Conservation (phyloP, 768 basidiomycete species). For the Tylopilus balloui region DNA sequence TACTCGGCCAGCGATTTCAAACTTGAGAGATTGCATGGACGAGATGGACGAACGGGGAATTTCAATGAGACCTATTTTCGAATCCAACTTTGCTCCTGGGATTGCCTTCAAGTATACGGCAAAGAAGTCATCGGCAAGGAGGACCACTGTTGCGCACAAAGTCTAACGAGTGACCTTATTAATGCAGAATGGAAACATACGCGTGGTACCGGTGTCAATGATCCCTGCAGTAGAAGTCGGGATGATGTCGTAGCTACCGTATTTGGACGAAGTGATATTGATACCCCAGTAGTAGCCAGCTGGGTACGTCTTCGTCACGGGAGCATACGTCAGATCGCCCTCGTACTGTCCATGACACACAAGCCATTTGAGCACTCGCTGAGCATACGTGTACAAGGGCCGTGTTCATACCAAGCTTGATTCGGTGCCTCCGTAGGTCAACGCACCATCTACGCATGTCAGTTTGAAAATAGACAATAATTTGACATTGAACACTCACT, state of each 20-base stretch:
- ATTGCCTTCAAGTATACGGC: slow-evolving; percentile 10
- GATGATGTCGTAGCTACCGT: slow-evolving; percentile 13
- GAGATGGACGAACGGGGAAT: slow-evolving; percentile 14
- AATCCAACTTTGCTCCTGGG: slow-evolving; percentile 9
- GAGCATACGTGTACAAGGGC: neutral
- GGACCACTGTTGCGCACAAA: slow-evolving; percentile 11
- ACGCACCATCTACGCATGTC: slow-evolving; percentile 18
- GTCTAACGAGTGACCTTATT: too few relatives aligned
- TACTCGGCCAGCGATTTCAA: slow-evolving; percentile 2
- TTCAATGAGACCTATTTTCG: slow-evolving; percentile 4
- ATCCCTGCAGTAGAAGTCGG: slow-evolving; percentile 22
- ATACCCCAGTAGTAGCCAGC: neutral
- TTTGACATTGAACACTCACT: slow-evolving; percentile 5
- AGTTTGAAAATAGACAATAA: neutral
- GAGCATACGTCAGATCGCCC: neutral
- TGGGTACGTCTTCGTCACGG: neutral
- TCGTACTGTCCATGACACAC: neutral
- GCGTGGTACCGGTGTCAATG: slow-evolving; percentile 28
- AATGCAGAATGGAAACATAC: slow-evolving; percentile 6
- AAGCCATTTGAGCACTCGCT: neutral
- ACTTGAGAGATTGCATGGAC: slow-evolving; percentile 12
- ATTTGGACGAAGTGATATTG: slow-evolving; percentile 1
- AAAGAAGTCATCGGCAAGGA: slow-evolving; percentile 22
- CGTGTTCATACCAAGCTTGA: slow-evolving; percentile 8
- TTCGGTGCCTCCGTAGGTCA: slow-evolving; percentile 28